Evolutionary conservation across 2,329 filamentous ascomycete genomes (phyloP).

Genomic region (Fusarium fracticaudum): DNA sequence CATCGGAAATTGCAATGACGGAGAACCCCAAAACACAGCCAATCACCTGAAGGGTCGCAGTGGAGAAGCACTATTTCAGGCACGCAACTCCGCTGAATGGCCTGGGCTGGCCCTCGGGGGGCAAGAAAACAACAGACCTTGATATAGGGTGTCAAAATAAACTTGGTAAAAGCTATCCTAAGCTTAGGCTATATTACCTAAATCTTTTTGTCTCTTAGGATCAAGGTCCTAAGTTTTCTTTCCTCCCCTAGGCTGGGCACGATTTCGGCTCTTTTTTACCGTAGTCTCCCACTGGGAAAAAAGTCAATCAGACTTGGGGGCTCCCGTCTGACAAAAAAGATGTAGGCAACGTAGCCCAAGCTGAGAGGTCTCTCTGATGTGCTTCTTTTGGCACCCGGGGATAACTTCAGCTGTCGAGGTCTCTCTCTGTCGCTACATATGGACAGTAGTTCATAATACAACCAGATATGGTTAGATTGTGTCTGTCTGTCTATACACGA

Average conservation of each 20-base stretch:
- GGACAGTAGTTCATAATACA: not conserved
- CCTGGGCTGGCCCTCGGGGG: not conserved
- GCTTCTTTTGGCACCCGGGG: not conserved
- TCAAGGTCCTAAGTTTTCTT: too few relatives aligned
- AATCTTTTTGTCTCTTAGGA: too few relatives aligned
- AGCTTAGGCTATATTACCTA: too few relatives aligned
- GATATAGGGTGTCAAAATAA: too few relatives aligned
- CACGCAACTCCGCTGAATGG: slow-evolving; percentile 26
- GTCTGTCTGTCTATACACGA: not conserved
- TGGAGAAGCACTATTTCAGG: slow-evolving; percentile 20
- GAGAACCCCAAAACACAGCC: slow-evolving; percentile 26
- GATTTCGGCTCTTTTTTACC: slow-evolving; percentile 1
- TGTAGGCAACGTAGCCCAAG: too few relatives aligned
- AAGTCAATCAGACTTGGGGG: not conserved
- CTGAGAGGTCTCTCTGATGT: not conserved
- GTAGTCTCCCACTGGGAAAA: not conserved
- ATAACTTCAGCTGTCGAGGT: not conserved
- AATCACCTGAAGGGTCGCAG: not conserved
- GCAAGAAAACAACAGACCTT: too few relatives aligned
- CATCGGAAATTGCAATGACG: slow-evolving; percentile 39
- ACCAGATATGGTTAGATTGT: not conserved
- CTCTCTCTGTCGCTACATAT: not conserved
- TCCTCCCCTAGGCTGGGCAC: not conserved
- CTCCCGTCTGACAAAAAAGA: not conserved
- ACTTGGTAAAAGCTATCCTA: too few relatives aligned